Evolutionary conservation across 2,329 filamentous ascomycete species (phyloP).

Genomic region (Xylaria polymorpha): DNA sequence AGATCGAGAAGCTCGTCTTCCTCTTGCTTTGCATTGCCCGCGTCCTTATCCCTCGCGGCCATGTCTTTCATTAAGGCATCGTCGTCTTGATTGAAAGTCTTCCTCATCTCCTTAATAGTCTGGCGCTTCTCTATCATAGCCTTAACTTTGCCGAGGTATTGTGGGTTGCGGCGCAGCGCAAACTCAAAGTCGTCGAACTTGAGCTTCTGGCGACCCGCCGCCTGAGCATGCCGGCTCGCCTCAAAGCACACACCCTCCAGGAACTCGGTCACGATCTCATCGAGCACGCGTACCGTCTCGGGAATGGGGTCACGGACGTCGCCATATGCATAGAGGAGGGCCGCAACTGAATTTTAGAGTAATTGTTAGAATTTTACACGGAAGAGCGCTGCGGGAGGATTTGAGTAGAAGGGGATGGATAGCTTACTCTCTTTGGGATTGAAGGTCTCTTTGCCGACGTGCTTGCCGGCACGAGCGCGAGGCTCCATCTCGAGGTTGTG

Average conservation of each 20-base stretch:
- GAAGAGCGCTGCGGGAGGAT: not conserved
- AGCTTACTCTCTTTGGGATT: constrained; percentile 74
- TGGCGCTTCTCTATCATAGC: constrained; percentile 90
- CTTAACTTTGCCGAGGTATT: constrained; percentile 87
- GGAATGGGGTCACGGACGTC: constrained; percentile 82
- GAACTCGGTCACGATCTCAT: constrained; percentile 97
- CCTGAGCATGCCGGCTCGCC: constrained; percentile 85
- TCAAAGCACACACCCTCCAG: constrained; percentile 94
- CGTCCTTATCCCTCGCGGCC: constrained; percentile 34
- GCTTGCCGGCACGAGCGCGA: constrained; percentile 79
- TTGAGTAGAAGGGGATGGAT: constrained; percentile 1
- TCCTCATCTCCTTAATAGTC: constrained; percentile 84
- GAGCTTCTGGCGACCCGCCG: constrained; percentile 92
- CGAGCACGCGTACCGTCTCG: constrained; percentile 85
- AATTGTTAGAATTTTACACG: constrained; percentile 31
- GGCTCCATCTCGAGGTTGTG: constrained; percentile 69
- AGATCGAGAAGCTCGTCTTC: constrained; percentile 53
- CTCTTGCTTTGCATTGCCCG: constrained; percentile 39
- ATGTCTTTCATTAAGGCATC: constrained; percentile 58
- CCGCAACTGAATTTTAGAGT: constrained; percentile 66
- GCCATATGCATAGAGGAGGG: constrained; percentile 83
- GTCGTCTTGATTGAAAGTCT: constrained; percentile 77
- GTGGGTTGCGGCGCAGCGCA: constrained; percentile 84
- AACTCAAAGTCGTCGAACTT: constrained; percentile 99
- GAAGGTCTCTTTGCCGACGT: constrained; percentile 87